These are phyloP conservation scores for Arthromyces matolae DNA, from an alignment of 768 basidiomycete species.

Conservation along the genomic window DNA sequence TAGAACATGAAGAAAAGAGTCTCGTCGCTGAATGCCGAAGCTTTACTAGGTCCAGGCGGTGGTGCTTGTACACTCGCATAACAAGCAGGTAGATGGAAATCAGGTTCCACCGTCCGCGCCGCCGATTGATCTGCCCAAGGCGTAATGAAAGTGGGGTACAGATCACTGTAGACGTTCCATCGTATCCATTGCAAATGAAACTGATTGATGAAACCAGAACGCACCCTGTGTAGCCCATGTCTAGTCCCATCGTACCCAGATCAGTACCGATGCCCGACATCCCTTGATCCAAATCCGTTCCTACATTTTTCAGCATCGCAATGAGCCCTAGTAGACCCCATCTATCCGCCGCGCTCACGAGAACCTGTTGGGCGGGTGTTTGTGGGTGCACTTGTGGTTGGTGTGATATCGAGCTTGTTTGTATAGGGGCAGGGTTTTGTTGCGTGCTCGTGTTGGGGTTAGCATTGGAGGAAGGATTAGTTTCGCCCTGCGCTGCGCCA, in stretches of 20 bases:
- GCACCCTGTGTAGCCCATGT: constrained; percentile 82
- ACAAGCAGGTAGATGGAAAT: constrained; percentile 86
- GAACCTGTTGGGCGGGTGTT: constrained; percentile 90
- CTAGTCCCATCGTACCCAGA: constrained; percentile 86
- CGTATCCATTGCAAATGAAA: constrained; percentile 12
- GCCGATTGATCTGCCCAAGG: constrained; percentile 93
- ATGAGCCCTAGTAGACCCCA: constrained; percentile 90
- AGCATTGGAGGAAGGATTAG: constrained; percentile 35
- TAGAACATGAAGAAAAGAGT: constrained; percentile 99
- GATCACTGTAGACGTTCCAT: constrained; percentile 55
- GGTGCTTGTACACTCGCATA: constrained; percentile 87
- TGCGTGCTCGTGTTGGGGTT: constrained; percentile 29
- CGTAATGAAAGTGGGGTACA: constrained; percentile 92
- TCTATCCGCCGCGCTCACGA: constrained; percentile 88
- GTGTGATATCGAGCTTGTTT: constrained; percentile 31
- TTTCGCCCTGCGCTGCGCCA: constrained; percentile 34
- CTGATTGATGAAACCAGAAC: constrained; percentile 25
- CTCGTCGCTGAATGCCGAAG: constrained; percentile 87
- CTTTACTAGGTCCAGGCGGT: constrained; percentile 78
- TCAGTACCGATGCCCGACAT: constrained; percentile 87
- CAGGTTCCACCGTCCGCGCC: constrained; percentile 83
- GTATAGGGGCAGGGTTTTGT: constrained; percentile 31
- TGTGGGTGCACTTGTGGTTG: constrained; percentile 62
- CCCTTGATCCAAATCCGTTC: constrained; percentile 72
- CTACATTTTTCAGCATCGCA: constrained; percentile 80